Evolutionary conservation across 495 filamentous ascomycete genomes (phyloP).

Genomic region (Aspergillus heteromorphus): DNA sequence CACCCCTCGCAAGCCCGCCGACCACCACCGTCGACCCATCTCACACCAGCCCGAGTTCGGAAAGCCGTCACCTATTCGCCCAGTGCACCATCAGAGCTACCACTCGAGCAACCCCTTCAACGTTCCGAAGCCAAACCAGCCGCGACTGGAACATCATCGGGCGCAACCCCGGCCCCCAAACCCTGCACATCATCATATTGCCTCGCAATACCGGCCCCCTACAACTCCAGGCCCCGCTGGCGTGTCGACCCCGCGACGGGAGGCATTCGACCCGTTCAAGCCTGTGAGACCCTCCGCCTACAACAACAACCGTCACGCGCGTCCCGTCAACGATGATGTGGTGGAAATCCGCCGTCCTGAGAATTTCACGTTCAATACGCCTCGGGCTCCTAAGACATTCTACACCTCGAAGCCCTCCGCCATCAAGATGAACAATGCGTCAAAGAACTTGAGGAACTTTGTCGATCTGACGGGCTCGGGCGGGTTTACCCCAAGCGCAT

Average conservation of each 20-base stretch:
- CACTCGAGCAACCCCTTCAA: constrained; percentile 46
- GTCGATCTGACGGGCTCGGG: constrained; percentile 41
- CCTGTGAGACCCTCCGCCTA: constrained; percentile 38
- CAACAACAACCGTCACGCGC: constrained; percentile 22
- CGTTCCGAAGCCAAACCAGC: constrained; percentile 43
- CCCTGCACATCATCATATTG: constrained; percentile 12
- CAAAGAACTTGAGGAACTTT: constrained; percentile 37
- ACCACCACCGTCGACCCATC: constrained; percentile 20
- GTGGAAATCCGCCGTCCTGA: constrained; percentile 45
- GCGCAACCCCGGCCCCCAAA: constrained; percentile 21
- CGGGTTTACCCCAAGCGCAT: constrained; percentile 18
- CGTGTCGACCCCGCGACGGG: constrained; percentile 22
- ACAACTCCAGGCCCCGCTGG: constrained; percentile 10
- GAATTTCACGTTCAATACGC: constrained; percentile 36
- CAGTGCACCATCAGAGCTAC: constrained; percentile 30
- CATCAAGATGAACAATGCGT: constrained; percentile 26
- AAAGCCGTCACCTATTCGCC: constrained; percentile 49
- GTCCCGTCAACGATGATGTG: constrained; percentile 23
- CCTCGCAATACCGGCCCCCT: constrained; percentile 18
- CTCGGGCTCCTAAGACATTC: constrained; percentile 33
- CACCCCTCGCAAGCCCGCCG: constrained; percentile 25
- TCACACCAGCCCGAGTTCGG: constrained; percentile 52
- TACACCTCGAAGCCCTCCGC: constrained; percentile 41
- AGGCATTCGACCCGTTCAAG: constrained; percentile 41
- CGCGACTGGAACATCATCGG: constrained; percentile 47